These are phyloP conservation scores for Argentina anserina DNA, from an alignment of 306 rosid species.

Conservation along the genomic window DNA sequence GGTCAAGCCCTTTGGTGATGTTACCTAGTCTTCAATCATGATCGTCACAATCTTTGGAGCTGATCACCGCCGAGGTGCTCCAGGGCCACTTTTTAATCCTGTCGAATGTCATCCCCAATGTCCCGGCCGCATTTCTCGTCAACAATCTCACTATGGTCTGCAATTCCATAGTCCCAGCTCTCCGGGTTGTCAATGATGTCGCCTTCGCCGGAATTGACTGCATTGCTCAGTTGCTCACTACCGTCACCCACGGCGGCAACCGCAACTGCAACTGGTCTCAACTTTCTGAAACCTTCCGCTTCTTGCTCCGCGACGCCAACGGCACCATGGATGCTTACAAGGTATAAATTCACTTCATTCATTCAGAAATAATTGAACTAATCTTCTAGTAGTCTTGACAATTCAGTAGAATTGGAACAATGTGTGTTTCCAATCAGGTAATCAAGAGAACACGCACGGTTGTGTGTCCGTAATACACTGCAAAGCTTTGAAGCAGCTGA, in stretches of 20 bases:
- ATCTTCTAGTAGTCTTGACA: no score
- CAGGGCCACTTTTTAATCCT: neutral
- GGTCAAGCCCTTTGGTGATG: no score
- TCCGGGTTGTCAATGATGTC: neutral
- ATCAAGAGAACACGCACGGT: slow-evolving; percentile 66
- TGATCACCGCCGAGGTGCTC: neutral
- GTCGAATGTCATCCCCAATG: neutral
- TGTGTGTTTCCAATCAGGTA: slow-evolving; percentile 39
- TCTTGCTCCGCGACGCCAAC: no score
- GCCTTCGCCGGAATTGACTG: neutral
- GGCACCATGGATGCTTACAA: neutral
- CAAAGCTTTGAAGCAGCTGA: slow-evolving; percentile 43
- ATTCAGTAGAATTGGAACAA: neutral
- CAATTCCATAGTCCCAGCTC: neutral
- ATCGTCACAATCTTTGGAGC: no score
- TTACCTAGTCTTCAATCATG: no score
- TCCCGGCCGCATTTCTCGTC: neutral
- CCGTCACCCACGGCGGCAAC: neutral
- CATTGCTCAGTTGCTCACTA: neutral
- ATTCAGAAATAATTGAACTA: no score
- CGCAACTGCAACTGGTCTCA: neutral
- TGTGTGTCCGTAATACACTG: slow-evolving; percentile 50
- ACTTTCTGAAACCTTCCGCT: neutral
- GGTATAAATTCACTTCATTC: no score
- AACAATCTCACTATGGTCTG: neutral